phyloP scores from a whole-genome alignment of 345 rosid species.

The Heritiera fomes region DNA sequence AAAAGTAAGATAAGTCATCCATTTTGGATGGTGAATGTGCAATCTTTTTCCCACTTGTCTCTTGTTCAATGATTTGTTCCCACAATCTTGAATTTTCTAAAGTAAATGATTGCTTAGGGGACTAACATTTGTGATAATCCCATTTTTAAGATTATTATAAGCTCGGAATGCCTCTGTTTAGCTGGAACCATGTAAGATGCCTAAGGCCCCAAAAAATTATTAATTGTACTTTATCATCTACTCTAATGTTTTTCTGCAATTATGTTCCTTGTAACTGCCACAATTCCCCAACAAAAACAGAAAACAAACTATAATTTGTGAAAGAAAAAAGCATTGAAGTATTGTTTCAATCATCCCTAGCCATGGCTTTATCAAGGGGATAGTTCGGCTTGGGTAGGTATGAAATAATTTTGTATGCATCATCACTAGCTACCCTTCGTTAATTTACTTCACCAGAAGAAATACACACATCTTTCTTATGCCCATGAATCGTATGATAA shows the following conservation, averaged over 20 bases:
- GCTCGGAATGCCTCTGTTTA: not conserved
- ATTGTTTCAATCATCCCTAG: not conserved
- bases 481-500: not conserved
- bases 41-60: not conserved
- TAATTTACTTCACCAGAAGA: not conserved
- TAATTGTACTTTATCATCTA: not conserved
- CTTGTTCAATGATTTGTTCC: slow-evolving; percentile 15
- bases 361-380: not conserved
- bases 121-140: not conserved
- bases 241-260: too few relatives aligned
- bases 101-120: not conserved
- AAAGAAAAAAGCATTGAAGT: too few relatives aligned
- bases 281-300: too few relatives aligned
- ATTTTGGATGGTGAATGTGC: slow-evolving; percentile 6
- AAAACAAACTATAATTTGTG: too few relatives aligned
- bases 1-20: slow-evolving; percentile 14
- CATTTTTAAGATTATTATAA: not conserved
- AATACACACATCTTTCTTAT: not conserved
- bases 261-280: not conserved
- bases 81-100: not conserved
- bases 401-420: not conserved
- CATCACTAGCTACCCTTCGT: not conserved
- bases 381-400: not conserved
- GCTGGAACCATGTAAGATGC: not conserved
- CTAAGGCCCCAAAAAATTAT: not conserved